Evolutionary conservation across 2,329 filamentous ascomycete genomes (phyloP), one percentile per base, ranked within the genome.

Genomic region (Capronia epimyces): DNA sequence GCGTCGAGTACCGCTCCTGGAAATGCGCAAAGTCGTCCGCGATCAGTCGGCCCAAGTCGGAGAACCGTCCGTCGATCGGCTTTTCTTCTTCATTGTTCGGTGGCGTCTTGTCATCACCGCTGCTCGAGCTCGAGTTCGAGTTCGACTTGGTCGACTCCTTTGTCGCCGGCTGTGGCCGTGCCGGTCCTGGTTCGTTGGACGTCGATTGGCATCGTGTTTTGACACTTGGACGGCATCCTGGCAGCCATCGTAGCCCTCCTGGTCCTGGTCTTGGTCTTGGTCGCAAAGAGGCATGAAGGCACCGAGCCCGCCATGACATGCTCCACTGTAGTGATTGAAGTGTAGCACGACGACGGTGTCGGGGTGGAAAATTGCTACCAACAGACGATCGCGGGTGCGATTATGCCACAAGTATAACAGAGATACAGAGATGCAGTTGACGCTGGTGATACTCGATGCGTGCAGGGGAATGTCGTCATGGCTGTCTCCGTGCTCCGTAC

Each of bases 11-110:
- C 50, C 73, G 67, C 12, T 78, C 71, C 42, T 77, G 72, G 43
- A 86, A 69, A 5, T 71, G 69, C 4, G 82, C 80, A 65, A 79
- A 86, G 59, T 84, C 77, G 65, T 84, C 79, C 57, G 75, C 69
- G 57, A 84, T 80, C 1, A 73, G 65, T 32, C 71, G 72, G 20
- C 77, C 80, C 36, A 79, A 62, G 43, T 75, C 69, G 2, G 49
- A 21, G 15, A 57, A 45, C 3, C 48, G 39, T 21, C 49, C 51
- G 43, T 42, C 39, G 15, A 51, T 46, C n/a, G 52, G 49, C 22
- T 52, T 53, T 37, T 49, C 34, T 39, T 51, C 50, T 6, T n/a
- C n/a, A n/a, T 41, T 27, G 48, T 46, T 51, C 9, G 50, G 44
- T n/a, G 42, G 44, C 20, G 40, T 41, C 0, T 37, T 15, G 36